phyloP scores from a whole-genome alignment of 2,329 filamentous ascomycete species.

The Thermothelomyces thermophilus region DNA sequence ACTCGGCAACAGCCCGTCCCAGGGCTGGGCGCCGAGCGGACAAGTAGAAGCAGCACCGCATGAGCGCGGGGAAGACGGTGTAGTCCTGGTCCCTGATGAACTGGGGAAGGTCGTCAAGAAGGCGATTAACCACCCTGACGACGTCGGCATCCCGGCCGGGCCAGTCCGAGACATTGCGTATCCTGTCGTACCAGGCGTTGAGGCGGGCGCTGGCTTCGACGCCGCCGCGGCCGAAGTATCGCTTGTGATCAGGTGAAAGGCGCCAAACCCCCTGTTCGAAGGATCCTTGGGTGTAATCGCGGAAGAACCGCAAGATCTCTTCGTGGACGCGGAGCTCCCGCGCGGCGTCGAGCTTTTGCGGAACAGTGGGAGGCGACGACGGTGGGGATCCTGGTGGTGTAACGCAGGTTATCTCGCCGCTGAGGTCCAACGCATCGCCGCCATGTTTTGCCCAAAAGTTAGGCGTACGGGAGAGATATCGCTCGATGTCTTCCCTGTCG shows the following conservation, averaged over 20 bases:
- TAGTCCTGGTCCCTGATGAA: slow-evolving; percentile 24
- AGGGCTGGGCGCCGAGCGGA: slow-evolving; percentile 6
- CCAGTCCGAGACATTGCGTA: slow-evolving; percentile 20
- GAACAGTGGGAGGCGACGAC: not conserved
- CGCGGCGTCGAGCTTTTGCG: slow-evolving; percentile 11
- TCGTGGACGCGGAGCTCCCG: slow-evolving; percentile 17
- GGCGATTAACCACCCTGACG: slow-evolving; percentile 19
- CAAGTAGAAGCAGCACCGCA: slow-evolving; percentile 19
- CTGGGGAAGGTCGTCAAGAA: slow-evolving; percentile 23
- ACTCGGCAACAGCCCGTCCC: slow-evolving; percentile 9
- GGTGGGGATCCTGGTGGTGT: slow-evolving; percentile 20
- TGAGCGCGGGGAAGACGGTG: slow-evolving; percentile 18
- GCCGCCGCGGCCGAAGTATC: slow-evolving; percentile 15
- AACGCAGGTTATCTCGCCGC: slow-evolving; percentile 23
- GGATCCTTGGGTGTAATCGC: slow-evolving; percentile 22
- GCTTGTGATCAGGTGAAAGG: slow-evolving; percentile 4
- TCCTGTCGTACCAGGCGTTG: slow-evolving; percentile 20
- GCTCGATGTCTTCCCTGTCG: slow-evolving; percentile 22
- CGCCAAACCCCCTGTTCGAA: slow-evolving; percentile 23
- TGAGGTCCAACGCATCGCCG: slow-evolving; percentile 11
- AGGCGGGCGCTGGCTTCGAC: slow-evolving; percentile 16
- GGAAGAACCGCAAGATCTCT: slow-evolving; percentile 21
- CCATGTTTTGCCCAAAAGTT: slow-evolving; percentile 18
- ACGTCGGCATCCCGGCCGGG: slow-evolving; percentile 17
- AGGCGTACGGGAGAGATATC: slow-evolving; percentile 27